Conservation (phyloP, 2,329 filamentous ascomycete species). For the Fusarium palustre region DNA sequence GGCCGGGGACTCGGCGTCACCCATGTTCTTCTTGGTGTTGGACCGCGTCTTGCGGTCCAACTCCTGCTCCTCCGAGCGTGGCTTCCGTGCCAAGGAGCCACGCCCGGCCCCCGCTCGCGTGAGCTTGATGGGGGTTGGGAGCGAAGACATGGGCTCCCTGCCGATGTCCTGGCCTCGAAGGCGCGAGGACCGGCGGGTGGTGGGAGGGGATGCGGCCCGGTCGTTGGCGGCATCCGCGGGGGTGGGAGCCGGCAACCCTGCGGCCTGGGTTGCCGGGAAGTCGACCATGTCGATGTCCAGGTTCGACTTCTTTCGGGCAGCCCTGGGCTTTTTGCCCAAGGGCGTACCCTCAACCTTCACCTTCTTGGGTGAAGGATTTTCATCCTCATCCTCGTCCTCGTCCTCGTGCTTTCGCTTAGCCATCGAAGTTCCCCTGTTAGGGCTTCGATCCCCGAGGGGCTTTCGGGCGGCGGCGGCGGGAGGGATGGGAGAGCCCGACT, state of each 20-base stretch:
- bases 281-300: slow-evolving; percentile 32
- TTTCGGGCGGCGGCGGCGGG: slow-evolving; percentile 42
- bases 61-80: slow-evolving; percentile 50
- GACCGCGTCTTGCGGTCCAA: slow-evolving; percentile 50
- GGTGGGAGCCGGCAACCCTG: background rate
- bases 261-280: slow-evolving; percentile 5
- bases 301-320: slow-evolving; percentile 27
- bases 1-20: slow-evolving; percentile 52
- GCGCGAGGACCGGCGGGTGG: slow-evolving; percentile 51
- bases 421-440: slow-evolving; percentile 53
- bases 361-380: slow-evolving; percentile 42
- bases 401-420: slow-evolving; percentile 50
- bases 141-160: slow-evolving; percentile 48
- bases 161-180: slow-evolving; percentile 42
- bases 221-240: slow-evolving; percentile 2
- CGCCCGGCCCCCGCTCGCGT: slow-evolving; percentile 44
- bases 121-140: slow-evolving; percentile 52
- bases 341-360: background rate
- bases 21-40: slow-evolving; percentile 54
- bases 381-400: slow-evolving; percentile 29
- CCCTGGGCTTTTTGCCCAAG: slow-evolving; percentile 12
- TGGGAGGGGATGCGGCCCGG: slow-evolving; percentile 18
- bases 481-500: slow-evolving; percentile 50
- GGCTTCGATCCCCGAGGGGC: slow-evolving; percentile 52
- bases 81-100: slow-evolving; percentile 37